A percentile compares a stretch with the other conserved stretches of the same genome.
Evolutionary conservation across 768 basidiomycete species (phyloP).

Genomic region (Hygrophorus pudorinus): DNA sequence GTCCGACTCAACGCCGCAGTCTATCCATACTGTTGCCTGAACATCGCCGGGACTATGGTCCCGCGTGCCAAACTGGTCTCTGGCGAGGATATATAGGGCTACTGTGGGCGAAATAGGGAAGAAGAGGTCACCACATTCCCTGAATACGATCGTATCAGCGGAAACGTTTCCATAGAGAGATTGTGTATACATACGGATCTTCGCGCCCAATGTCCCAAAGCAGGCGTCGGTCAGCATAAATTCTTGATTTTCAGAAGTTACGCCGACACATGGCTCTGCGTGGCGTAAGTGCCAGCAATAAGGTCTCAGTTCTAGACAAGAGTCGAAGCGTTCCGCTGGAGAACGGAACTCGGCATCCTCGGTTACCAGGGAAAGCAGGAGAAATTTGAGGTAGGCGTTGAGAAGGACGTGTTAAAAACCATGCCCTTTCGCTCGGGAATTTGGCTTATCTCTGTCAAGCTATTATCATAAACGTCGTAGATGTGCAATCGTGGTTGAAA

Average conservation of each 20-base stretch:
- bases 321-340: background rate
- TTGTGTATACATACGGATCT: slow-evolving; percentile 32
- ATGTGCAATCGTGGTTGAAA: slow-evolving; percentile 34
- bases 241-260: slow-evolving; percentile 45
- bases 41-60: background rate
- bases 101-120: slow-evolving; percentile 47
- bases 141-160: background rate
- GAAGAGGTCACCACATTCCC: slow-evolving; percentile 38
- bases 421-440: slow-evolving; percentile 20
- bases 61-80: background rate
- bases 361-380: slow-evolving; percentile 3
- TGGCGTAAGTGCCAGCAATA: slow-evolving; percentile 40
- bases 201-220: slow-evolving; percentile 44
- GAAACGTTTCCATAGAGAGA: slow-evolving; percentile 13
- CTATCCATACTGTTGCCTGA: slow-evolving; percentile 25
- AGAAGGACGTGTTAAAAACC: slow-evolving; percentile 22
- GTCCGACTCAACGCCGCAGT: slow-evolving; percentile 44
- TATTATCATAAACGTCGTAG: slow-evolving; percentile 44
- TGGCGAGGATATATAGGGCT: slow-evolving; percentile 42
- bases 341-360: too few species aligned
- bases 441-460: slow-evolving; percentile 34
- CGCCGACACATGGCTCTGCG: slow-evolving; percentile 44
- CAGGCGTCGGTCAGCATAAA: slow-evolving; percentile 46
- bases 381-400: slow-evolving; percentile 1
- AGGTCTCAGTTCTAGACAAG: slow-evolving; percentile 21